Evolutionary conservation across 495 filamentous ascomycete genomes (phyloP), one percentile per base, ranked within the genome.

Genomic region (Aspergillus sclerotiicarbonarius): DNA sequence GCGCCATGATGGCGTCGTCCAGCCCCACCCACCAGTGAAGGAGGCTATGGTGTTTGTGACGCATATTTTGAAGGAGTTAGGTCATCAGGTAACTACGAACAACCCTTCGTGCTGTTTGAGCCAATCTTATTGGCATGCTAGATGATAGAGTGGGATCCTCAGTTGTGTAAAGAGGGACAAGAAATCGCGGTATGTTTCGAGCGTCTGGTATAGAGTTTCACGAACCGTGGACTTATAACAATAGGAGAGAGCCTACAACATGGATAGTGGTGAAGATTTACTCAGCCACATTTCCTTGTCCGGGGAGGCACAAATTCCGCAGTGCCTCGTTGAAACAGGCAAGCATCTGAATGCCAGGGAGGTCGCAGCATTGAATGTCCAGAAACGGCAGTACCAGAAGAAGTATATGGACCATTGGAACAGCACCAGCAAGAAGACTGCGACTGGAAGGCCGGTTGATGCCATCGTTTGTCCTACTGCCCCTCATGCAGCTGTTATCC

Each of bases 361-460:
- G 12, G 79, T 88, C 44, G 74, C 82, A 8, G 76, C 66, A 19
- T 57, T 76, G 16, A 89, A 88, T 54, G 69, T 89, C 9, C 62
- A 68, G n/a, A 82, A 84, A 59, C 76, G 85, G 7, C 71, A 82
- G 43, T 79, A 80, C 51, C 81, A 84, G 66, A 87, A 85, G 61
- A 74, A 79, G 43, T 88, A 88, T 58, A 78, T 85, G 78, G 84
- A 86, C 32, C 88, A 87, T 68, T 90, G 87, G 87, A 85, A 87
- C 60, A 80, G 70, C 41, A 89, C 85, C 0, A 70, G 67, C 1
- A 61, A 73, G 18, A 33, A 71, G n/a, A 87, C 83, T 0, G 74
- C 76, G 7, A 87, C 82, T 2, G 84, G 83, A 12, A 70, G 82
- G 37, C 82, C 84, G 0, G 79, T 82, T 12, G 82, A 86, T 56